phyloP scores from a whole-genome alignment of 2,329 filamentous ascomycete genomes.

The Colletotrichum godetiae region DNA sequence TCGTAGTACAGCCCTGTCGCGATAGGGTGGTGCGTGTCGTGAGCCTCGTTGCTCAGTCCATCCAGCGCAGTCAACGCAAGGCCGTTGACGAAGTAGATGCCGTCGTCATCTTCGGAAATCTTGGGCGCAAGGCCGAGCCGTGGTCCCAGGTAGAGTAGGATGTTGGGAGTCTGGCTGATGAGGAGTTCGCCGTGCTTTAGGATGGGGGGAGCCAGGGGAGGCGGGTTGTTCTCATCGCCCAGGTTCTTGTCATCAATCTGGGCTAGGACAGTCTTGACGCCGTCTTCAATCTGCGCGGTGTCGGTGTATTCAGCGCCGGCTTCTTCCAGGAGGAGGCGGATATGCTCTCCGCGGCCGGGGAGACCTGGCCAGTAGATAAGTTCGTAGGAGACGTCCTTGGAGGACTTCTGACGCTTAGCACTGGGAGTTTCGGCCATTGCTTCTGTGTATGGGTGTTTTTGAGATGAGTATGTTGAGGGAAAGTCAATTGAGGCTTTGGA shows the following conservation, averaged over 20 bases:
- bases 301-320: conserved; percentile 74
- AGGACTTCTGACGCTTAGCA: conserved; percentile 44
- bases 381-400: conserved; percentile 65
- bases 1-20: conserved; percentile 72
- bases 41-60: conserved; percentile 75
- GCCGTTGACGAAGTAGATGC: conserved; percentile 69
- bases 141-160: conserved; percentile 76
- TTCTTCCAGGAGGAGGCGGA: conserved; percentile 80
- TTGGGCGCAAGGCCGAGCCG: conserved; percentile 67
- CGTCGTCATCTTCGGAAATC: conserved; percentile 53
- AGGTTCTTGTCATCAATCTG: conserved; percentile 56
- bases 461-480: background rate
- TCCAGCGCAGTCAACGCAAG: conserved; percentile 78
- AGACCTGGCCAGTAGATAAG: conserved; percentile 79
- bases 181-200: conserved; percentile 71
- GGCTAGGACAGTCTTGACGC: conserved; percentile 60
- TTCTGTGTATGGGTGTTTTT: background rate
- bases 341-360: conserved; percentile 79
- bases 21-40: conserved; percentile 82
- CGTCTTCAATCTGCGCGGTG: conserved; percentile 59
- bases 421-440: conserved; percentile 35
- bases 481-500: background rate
- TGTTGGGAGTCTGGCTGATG: conserved; percentile 78
- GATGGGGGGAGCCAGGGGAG: conserved; percentile 74
- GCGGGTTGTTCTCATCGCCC: conserved; percentile 69